Conservation (phyloP, 768 basidiomycete species). For the Rickenella mellea region DNA sequence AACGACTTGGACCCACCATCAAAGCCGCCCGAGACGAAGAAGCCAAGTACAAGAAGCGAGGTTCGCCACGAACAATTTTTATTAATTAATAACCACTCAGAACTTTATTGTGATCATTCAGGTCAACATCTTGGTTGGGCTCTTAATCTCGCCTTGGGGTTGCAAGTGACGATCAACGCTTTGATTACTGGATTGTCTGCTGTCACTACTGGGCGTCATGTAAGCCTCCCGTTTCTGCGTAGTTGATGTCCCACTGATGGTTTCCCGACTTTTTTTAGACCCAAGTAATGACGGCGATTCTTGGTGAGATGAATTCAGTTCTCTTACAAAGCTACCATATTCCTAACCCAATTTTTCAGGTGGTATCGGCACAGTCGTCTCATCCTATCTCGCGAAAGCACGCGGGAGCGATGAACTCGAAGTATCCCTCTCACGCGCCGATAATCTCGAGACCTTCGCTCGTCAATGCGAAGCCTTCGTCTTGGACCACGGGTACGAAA, state of each 20-base stretch:
- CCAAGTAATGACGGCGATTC: conserved; percentile 28
- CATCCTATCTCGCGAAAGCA: conserved; percentile 61
- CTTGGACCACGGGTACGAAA: conserved; percentile 52
- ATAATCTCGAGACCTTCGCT: conserved; percentile 58
- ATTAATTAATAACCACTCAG: neutral
- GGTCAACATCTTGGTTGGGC: conserved; percentile 21
- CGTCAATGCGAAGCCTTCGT: conserved; percentile 50
- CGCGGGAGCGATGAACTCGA: conserved; percentile 67
- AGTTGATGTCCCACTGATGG: conserved; percentile 25
- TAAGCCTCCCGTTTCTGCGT: conserved; percentile 19
- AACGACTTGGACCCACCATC: conserved; percentile 48
- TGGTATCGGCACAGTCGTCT: conserved; percentile 56
- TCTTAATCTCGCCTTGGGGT: conserved; percentile 41
- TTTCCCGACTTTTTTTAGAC: neutral
- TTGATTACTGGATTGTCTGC: conserved; percentile 59
- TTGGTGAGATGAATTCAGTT: conserved; percentile 21
- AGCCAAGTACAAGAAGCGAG: conserved; percentile 37
- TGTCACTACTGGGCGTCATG: conserved; percentile 31
- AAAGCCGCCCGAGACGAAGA: conserved; percentile 33
- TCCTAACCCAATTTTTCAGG: conserved; percentile 24
- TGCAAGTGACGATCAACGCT: conserved; percentile 57
- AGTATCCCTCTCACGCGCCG: conserved; percentile 39
- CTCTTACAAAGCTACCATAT: too few relatives aligned
- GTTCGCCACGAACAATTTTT: conserved; percentile 22
- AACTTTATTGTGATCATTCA: conserved; percentile 15